Evolutionary conservation across 108 stramenopile species (phyloP).

Genomic region (Poteriospumella lacustris): DNA sequence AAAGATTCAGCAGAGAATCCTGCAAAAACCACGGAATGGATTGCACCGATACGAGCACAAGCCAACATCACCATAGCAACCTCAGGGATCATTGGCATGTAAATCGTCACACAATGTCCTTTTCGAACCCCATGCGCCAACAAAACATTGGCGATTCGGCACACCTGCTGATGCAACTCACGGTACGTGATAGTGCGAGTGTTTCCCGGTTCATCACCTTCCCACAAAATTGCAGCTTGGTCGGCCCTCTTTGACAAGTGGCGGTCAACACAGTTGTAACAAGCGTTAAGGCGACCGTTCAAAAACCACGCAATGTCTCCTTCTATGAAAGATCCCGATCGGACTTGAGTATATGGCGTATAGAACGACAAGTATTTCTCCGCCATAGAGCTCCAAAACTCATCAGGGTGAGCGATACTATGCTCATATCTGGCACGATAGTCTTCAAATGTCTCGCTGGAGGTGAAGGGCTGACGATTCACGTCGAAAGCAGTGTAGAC

Average conservation of each 20-base stretch:
- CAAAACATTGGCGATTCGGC: slow-evolving; percentile 82
- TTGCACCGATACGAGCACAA: slow-evolving; percentile 90
- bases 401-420: slow-evolving; percentile 40
- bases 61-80: slow-evolving; percentile 92
- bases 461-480: no score
- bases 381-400: slow-evolving; percentile 42
- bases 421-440: slow-evolving; percentile 39
- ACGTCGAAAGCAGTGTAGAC: no score
- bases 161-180: slow-evolving; percentile 66
- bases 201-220: slow-evolving; percentile 76
- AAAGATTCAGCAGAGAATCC: slow-evolving; percentile 89
- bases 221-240: slow-evolving; percentile 73
- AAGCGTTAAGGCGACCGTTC: slow-evolving; percentile 63
- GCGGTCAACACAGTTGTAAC: slow-evolving; percentile 65
- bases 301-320: slow-evolving; percentile 70
- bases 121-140: slow-evolving; percentile 61
- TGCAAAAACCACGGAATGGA: slow-evolving; percentile 95
- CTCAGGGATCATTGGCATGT: slow-evolving; percentile 99
- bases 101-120: slow-evolving; percentile 90
- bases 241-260: slow-evolving; percentile 52
- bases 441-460: not conserved
- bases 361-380: slow-evolving; percentile 23
- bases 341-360: not conserved
- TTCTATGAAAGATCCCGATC: slow-evolving; percentile 36
- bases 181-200: slow-evolving; percentile 64